These are phyloP conservation scores for Sphagnum fallax DNA, from an alignment of 228 moss, liverwort and hornwort genomes.

Conservation along the genomic window DNA sequence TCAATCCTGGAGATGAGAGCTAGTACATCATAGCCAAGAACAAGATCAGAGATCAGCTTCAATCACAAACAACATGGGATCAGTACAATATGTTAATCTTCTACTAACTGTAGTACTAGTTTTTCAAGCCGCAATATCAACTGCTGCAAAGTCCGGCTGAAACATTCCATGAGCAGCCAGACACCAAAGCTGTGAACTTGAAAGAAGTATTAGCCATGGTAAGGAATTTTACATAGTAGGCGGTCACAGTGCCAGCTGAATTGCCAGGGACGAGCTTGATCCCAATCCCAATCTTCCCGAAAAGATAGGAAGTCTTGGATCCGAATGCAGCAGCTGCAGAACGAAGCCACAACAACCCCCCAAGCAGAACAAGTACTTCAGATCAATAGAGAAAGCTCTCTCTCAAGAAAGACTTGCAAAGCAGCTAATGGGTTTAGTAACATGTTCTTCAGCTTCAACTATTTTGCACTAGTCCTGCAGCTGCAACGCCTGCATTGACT, in stretches of 20 bases:
- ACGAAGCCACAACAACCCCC: neutral
- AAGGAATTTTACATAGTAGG: slow-evolving; percentile 16
- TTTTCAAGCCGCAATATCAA: neutral
- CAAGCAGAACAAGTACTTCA: neutral
- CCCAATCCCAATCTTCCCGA: slow-evolving; percentile 32
- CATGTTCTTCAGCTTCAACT: neutral
- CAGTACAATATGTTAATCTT: neutral
- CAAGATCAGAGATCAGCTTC: neutral
- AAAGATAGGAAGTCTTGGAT: slow-evolving; percentile 18
- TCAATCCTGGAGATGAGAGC: slow-evolving; percentile 9
- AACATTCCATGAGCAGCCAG: neutral
- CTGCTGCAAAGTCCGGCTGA: neutral
- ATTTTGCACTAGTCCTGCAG: neutral
- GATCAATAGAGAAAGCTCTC: neutral
- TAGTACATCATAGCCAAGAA: neutral
- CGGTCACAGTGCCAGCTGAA: slow-evolving; percentile 35
- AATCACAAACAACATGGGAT: neutral
- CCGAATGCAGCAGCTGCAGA: slow-evolving; percentile 26
- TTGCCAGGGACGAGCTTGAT: slow-evolving; percentile 49
- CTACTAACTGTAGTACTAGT: neutral
- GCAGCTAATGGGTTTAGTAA: neutral
- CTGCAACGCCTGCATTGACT: neutral
- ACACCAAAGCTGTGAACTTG: neutral
- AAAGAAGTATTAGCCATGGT: neutral
- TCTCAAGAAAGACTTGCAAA: neutral